phyloP scores from a whole-genome alignment of 2,329 filamentous ascomycete species.

The Pseudocercospora musae region DNA sequence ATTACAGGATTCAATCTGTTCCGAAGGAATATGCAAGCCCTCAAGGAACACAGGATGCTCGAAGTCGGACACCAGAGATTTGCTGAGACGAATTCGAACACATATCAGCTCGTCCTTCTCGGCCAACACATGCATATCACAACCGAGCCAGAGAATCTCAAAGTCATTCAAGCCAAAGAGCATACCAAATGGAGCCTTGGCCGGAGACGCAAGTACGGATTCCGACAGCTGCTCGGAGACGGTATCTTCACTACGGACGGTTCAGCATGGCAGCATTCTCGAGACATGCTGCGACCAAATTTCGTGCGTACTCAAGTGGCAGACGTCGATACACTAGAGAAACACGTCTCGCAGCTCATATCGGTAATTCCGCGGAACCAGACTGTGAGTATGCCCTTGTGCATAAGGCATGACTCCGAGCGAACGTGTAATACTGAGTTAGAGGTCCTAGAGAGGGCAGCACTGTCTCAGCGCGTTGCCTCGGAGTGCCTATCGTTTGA shows the following conservation, averaged over 20 bases:
- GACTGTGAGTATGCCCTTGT: too few species aligned
- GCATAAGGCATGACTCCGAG: too few species aligned
- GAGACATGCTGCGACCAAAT: conserved; percentile 53
- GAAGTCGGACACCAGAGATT: conserved; percentile 36
- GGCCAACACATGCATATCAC: conserved; percentile 39
- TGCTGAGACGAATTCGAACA: conserved; percentile 28
- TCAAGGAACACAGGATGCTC: conserved; percentile 39
- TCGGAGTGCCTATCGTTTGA: too few species aligned
- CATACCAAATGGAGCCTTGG: conserved; percentile 49
- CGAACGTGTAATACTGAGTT: too few species aligned
- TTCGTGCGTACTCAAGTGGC: conserved; percentile 53
- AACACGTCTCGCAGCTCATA: conserved; percentile 57
- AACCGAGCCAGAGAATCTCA: conserved; percentile 48
- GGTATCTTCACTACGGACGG: conserved; percentile 48
- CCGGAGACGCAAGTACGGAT: conserved; percentile 33
- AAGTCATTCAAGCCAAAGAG: conserved; percentile 44
- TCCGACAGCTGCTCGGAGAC: conserved; percentile 43
- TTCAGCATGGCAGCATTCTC: conserved; percentile 35
- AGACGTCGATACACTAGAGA: conserved; percentile 57
- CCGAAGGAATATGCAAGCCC: conserved; percentile 38
- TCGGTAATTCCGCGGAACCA: conserved; percentile 56
- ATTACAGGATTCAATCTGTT: conserved; percentile 54
- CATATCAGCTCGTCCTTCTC: conserved; percentile 41
- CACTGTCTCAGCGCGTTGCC: too few species aligned
- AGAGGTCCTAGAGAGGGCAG: too few species aligned